Evolutionary conservation across 2,329 filamentous ascomycete genomes (phyloP).

Genomic region (Cercospora sp.): DNA sequence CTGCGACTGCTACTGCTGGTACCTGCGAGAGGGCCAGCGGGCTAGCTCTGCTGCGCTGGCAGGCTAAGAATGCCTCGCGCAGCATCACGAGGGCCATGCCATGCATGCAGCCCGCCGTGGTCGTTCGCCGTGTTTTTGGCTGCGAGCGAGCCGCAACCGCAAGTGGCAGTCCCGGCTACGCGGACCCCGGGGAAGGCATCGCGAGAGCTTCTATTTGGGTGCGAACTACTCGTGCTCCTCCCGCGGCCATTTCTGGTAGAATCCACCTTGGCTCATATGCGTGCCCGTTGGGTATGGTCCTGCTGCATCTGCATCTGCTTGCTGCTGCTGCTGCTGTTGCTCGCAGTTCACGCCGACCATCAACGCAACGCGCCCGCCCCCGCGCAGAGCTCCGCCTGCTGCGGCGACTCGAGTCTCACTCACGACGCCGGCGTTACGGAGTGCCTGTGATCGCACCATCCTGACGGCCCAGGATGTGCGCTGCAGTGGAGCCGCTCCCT

Average conservation of each 20-base stretch:
- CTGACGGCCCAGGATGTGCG: not conserved
- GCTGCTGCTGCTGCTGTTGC: not conserved
- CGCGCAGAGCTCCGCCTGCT: not conserved
- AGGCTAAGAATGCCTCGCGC: not conserved
- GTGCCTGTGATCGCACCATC: not conserved
- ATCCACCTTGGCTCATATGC: not conserved
- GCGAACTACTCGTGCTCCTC: constrained; percentile 1
- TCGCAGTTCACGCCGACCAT: not conserved
- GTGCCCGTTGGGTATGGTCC: not conserved
- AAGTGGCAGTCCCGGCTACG: not conserved
- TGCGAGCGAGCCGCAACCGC: not conserved
- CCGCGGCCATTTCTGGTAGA: not conserved
- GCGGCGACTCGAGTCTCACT: not conserved
- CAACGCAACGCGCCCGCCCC: not conserved
- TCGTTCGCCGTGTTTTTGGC: not conserved
- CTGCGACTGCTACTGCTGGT: not conserved
- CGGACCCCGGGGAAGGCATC: constrained; percentile 5
- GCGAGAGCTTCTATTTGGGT: not conserved
- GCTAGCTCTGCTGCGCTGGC: constrained; percentile 5
- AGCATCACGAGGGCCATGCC: constrained; percentile 6
- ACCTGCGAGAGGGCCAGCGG: not conserved
- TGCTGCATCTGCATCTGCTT: no score
- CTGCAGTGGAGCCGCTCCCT: not conserved
- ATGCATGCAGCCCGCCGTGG: not conserved
- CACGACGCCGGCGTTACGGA: constrained; percentile 3